These are phyloP conservation scores for Aspergillus baeticus DNA, from an alignment of 495 filamentous ascomycete genomes.

Conservation along the genomic window DNA sequence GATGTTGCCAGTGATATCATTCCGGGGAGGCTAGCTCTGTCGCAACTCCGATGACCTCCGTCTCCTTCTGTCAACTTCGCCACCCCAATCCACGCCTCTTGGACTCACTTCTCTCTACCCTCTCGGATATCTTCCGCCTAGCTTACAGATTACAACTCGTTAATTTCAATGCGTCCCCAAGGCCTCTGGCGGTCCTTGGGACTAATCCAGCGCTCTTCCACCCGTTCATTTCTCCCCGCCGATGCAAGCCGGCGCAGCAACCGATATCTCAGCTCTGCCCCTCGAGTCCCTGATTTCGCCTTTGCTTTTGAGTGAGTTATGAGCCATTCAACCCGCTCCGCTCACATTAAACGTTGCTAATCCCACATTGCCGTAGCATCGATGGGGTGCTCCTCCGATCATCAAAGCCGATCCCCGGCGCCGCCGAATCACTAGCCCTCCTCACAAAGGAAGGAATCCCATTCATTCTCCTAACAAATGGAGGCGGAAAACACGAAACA, in stretches of 20 bases:
- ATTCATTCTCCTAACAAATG: conserved; percentile 87
- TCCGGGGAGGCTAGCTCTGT: not conserved
- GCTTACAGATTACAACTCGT: not conserved
- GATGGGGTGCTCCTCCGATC: conserved; percentile 94
- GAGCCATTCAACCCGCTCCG: conserved; percentile 1
- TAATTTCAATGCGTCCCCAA: conserved; percentile 26
- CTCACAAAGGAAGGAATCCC: conserved; percentile 72
- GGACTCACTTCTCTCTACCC: not conserved
- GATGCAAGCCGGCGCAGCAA: conserved; percentile 22
- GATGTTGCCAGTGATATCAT: conserved; percentile 12
- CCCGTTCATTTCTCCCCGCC: conserved; percentile 19
- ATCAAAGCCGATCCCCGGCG: conserved; percentile 75
- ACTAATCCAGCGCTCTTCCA: conserved; percentile 26
- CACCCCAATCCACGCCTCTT: not conserved
- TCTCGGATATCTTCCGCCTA: not conserved
- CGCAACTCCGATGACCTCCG: conserved; percentile 3
- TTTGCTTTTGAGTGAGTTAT: conserved; percentile 80
- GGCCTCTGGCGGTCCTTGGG: conserved; percentile 29
- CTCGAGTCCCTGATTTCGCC: conserved; percentile 60
- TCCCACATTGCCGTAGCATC: conserved; percentile 56
- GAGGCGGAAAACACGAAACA: conserved; percentile 75
- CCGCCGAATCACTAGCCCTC: conserved; percentile 67
- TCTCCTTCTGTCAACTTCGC: conserved; percentile 1
- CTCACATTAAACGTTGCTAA: not conserved
- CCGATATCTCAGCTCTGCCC: conserved; percentile 30